phyloP scores from a whole-genome alignment of 768 basidiomycete species.

The Termitomyces sp. region DNA sequence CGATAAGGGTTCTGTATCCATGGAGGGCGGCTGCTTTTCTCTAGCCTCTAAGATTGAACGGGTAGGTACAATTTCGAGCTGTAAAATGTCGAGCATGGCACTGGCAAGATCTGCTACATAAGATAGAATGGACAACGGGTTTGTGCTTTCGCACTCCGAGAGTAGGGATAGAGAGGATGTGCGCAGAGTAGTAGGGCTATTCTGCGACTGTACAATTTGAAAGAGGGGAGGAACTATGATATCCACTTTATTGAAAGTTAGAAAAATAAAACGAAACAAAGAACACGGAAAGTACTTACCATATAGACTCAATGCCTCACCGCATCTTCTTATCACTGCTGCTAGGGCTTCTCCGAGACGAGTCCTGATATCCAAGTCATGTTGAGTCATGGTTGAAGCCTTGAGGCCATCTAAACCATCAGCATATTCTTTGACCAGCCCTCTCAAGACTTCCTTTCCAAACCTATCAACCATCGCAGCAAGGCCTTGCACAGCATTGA shows the following conservation, averaged over 20 bases:
- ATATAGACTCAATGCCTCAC: constrained; percentile 60
- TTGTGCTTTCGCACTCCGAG: constrained; percentile 64
- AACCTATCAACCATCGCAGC: constrained; percentile 78
- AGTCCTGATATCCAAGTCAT: constrained; percentile 69
- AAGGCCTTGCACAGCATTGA: constrained; percentile 89
- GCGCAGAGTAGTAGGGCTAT: constrained; percentile 70
- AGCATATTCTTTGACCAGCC: constrained; percentile 64
- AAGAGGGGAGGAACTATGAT: constrained; percentile 71
- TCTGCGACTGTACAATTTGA: constrained; percentile 47
- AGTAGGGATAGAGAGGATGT: constrained; percentile 58
- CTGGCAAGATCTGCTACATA: constrained; percentile 58
- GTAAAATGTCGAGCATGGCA: constrained; percentile 74
- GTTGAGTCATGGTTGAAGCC: constrained; percentile 38
- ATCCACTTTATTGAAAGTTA: constrained; percentile 42
- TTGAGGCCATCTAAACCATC: constrained; percentile 46
- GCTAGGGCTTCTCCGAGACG: constrained; percentile 84
- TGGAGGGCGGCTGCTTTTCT: constrained; percentile 23
- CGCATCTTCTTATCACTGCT: constrained; percentile 69
- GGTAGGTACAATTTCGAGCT: constrained; percentile 46
- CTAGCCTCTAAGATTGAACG: constrained; percentile 14
- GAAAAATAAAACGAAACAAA: neutral
- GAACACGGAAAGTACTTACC: constrained; percentile 37
- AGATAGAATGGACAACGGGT: constrained; percentile 52
- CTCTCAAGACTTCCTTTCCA: constrained; percentile 66
- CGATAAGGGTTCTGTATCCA: constrained; percentile 56